Evolutionary conservation across 352 stramenopile species (phyloP).

Genomic region (Phytophthora litchii): DNA sequence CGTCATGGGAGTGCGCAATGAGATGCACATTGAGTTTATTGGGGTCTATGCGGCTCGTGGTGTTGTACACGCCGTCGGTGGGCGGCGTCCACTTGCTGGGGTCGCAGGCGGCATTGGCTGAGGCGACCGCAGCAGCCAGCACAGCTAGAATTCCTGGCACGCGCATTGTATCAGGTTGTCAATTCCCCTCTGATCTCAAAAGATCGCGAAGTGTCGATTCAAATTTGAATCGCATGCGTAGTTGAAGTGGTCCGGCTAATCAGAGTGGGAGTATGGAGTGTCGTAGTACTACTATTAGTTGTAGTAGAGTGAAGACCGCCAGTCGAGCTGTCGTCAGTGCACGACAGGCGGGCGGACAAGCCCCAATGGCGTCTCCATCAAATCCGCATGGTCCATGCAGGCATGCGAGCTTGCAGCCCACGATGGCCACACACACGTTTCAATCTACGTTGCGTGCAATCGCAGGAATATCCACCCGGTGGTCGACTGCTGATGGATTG

Average conservation of each 20-base stretch:
- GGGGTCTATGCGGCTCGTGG: conserved; percentile 42
- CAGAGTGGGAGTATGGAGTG: neutral
- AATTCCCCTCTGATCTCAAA: neutral
- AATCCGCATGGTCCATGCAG: conserved; percentile 1
- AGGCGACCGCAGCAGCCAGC: conserved; percentile 9
- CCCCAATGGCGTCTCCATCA: neutral
- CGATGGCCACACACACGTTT: neutral
- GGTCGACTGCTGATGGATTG: conserved; percentile 19
- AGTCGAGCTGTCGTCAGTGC: conserved; percentile 3
- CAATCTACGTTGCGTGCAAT: conserved; percentile 6
- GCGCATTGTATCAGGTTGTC: conserved; percentile 9
- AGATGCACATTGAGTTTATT: conserved; percentile 96
- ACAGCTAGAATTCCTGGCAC: neutral
- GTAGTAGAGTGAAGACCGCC: neutral
- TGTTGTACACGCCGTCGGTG: conserved; percentile 75
- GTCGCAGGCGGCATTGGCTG: conserved; percentile 37
- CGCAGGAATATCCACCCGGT: conserved; percentile 17
- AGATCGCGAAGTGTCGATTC: conserved; percentile 8
- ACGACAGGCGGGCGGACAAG: neutral
- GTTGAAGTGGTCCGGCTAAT: conserved; percentile 26
- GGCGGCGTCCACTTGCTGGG: conserved; percentile 73
- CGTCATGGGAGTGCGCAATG: conserved; percentile 96
- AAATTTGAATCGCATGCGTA: conserved; percentile 12
- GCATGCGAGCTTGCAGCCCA: conserved; percentile 13
- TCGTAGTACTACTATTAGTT: no score